These are phyloP conservation scores for Coemansia sp. DNA, from an alignment of 192 early-diverging fungal species.

Conservation along the genomic window DNA sequence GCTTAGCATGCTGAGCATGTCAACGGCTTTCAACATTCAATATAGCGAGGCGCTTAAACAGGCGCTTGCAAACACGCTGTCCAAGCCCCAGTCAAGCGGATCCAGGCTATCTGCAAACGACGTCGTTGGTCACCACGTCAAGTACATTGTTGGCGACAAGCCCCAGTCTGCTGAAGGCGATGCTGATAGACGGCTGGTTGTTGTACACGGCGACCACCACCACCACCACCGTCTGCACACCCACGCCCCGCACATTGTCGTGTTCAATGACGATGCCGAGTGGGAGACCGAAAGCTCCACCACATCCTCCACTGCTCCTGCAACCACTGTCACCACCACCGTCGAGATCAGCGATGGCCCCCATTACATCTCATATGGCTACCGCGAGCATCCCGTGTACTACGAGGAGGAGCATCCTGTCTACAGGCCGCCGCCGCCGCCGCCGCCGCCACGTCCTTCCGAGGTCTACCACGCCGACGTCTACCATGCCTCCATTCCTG, in stretches of 20 bases:
- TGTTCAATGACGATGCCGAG: too few species aligned
- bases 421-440: background rate
- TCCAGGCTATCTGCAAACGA: background rate
- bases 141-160: background rate
- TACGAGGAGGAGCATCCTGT: slow-evolving; percentile 7
- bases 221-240: background rate
- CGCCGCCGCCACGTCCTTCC: background rate
- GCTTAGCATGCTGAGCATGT: slow-evolving; percentile 1
- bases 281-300: too few species aligned
- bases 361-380: background rate
- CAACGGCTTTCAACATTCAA: background rate
- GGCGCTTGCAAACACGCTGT: background rate
- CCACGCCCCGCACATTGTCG: background rate
- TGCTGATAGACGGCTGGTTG: background rate
- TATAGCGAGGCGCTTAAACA: background rate
- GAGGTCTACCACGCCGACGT: background rate
- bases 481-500: background rate
- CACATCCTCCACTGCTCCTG: background rate
- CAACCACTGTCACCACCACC: background rate
- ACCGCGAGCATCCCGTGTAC: slow-evolving; percentile 7
- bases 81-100: background rate
- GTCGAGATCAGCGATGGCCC: too few species aligned
- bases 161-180: too few species aligned
- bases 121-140: background rate
- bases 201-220: background rate